A percentile compares a stretch with the other conserved stretches of the same genome.
phyloP scores from a whole-genome alignment of 257 asterid genomes.

The Voacanga thouarsii region DNA sequence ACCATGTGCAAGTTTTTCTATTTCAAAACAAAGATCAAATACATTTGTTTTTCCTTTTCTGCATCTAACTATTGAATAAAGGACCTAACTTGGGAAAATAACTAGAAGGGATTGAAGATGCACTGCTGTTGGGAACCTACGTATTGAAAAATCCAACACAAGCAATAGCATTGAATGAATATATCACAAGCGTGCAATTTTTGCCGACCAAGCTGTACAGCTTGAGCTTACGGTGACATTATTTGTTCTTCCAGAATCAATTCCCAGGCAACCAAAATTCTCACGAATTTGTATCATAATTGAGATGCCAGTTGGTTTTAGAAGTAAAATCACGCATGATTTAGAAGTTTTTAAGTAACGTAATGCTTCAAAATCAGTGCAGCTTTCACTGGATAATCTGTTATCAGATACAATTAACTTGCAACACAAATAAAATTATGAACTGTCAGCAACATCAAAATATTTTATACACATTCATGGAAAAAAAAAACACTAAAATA shows the following conservation, averaged over 20 bases:
- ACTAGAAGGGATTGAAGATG: not conserved
- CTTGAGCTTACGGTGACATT: not conserved
- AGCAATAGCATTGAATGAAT: not conserved
- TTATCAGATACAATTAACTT: not conserved
- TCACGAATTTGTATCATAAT: not conserved
- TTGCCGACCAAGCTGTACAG: not conserved
- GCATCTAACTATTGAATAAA: not conserved
- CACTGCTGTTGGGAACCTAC: not conserved
- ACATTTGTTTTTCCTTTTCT: not conserved
- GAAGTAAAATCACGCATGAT: not conserved
- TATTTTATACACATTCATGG: not conserved
- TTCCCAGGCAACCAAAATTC: not conserved
- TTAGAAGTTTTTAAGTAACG: not conserved
- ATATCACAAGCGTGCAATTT: not conserved
- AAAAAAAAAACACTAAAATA: not conserved
- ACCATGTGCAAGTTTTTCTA: not conserved
- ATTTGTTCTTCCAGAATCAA: not conserved
- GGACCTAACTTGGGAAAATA: not conserved
- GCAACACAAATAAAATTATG: not conserved
- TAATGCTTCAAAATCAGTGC: not conserved
- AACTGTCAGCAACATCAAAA: not conserved
- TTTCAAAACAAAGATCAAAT: not conserved
- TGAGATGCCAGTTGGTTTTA: not conserved
- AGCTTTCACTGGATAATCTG: not conserved
- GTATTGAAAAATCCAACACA: not conserved